These are phyloP conservation scores for Sonneratia caseolaris DNA, from an alignment of 345 rosid genomes.

Conservation along the genomic window DNA sequence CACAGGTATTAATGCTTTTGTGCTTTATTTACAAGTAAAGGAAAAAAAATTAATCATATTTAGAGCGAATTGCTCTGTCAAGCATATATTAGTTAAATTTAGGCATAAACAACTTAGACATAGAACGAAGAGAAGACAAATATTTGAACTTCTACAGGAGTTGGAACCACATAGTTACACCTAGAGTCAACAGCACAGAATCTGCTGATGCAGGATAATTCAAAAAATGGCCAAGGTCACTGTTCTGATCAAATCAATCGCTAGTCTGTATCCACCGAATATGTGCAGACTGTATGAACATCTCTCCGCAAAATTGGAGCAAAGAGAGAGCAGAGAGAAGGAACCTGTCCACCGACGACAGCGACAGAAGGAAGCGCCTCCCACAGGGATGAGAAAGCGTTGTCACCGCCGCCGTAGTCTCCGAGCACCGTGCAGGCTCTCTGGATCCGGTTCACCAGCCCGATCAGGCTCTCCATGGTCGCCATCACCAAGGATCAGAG, in stretches of 20 bases:
- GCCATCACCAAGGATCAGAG: slow-evolving; percentile 5
- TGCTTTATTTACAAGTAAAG: no score
- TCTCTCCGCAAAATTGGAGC: neutral
- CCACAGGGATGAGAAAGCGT: slow-evolving; percentile 73
- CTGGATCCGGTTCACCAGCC: slow-evolving; percentile 82
- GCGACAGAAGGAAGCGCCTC: slow-evolving; percentile 57
- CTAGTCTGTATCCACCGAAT: neutral
- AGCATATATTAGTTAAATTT: no score
- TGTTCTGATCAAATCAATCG: neutral
- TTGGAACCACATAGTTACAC: no score
- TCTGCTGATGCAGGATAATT: no score
- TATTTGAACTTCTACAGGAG: no score
- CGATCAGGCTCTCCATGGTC: slow-evolving; percentile 92
- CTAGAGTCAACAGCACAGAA: no score
- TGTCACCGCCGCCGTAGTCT: slow-evolving; percentile 73
- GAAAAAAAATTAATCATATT: no score
- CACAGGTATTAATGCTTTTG: no score
- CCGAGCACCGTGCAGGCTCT: slow-evolving; percentile 92
- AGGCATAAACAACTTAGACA: no score
- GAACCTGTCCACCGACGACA: slow-evolving; percentile 48
- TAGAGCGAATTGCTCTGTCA: no score
- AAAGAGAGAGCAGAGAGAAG: neutral
- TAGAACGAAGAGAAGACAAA: no score
- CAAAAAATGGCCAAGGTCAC: no score
- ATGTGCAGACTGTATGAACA: neutral